These are phyloP conservation scores for Candida ipomoeae DNA, from an alignment of 805 yeast genomes.

Conservation along the genomic window DNA sequence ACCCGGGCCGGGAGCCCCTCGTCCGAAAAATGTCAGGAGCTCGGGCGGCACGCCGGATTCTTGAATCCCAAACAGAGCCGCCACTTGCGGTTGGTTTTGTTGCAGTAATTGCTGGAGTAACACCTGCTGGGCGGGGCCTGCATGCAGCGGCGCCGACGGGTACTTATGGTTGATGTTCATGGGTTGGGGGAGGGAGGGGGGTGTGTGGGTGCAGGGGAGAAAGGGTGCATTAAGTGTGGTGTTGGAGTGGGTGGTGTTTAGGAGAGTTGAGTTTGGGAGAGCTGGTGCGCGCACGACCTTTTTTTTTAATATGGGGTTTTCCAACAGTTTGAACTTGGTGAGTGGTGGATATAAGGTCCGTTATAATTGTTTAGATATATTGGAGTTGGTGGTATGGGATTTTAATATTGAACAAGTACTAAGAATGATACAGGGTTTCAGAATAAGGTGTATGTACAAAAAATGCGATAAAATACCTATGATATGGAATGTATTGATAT, in stretches of 20 bases:
- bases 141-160: slow-evolving; percentile 26
- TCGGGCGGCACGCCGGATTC: slow-evolving; percentile 16
- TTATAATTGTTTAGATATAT: too few relatives aligned
- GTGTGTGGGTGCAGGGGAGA: slow-evolving; percentile 1
- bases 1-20: slow-evolving; percentile 19
- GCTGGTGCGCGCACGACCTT: neutral
- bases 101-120: slow-evolving; percentile 42
- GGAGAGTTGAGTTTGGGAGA: slow-evolving; percentile 3
- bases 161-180: slow-evolving; percentile 23
- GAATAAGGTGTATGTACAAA: too few relatives aligned
- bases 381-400: too few relatives aligned
- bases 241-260: neutral
- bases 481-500: too few relatives aligned
- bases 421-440: too few relatives aligned
- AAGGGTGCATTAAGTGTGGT: slow-evolving; percentile 4
- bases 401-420: too few relatives aligned
- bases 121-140: slow-evolving; percentile 40
- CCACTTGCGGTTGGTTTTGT: slow-evolving; percentile 31
- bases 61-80: slow-evolving; percentile 2
- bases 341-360: too few relatives aligned
- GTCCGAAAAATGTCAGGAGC: slow-evolving; percentile 22
- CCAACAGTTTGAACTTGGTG: too few relatives aligned
- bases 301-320: too few relatives aligned
- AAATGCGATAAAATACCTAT: too few relatives aligned
- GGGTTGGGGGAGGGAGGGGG: neutral